A percentile compares a stretch with the other conserved stretches of the same genome.
These are phyloP conservation scores for Achaetomiella virescens DNA, from an alignment of 495 filamentous ascomycete genomes.

Conservation along the genomic window DNA sequence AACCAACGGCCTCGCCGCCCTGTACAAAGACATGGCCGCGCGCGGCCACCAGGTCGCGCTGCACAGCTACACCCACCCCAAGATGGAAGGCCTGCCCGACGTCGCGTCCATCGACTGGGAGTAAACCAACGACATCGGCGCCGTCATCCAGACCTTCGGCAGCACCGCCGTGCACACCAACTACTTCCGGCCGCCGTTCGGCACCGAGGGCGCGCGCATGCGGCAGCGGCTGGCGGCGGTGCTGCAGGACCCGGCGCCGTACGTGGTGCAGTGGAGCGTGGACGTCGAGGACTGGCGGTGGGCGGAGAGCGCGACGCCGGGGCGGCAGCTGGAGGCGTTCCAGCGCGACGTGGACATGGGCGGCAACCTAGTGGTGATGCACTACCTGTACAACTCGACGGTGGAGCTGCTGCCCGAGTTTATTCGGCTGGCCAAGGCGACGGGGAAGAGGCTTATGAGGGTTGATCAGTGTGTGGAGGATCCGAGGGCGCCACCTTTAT, in stretches of 20 bases:
- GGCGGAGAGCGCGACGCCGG: slow-evolving; percentile 57
- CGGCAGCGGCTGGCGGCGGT: slow-evolving; percentile 54
- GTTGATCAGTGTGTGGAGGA: slow-evolving; percentile 77
- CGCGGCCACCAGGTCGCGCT: slow-evolving; percentile 70
- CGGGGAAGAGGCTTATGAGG: slow-evolving; percentile 65
- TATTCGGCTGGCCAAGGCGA: slow-evolving; percentile 60
- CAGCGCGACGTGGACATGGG: slow-evolving; percentile 57
- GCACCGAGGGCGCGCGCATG: slow-evolving; percentile 66
- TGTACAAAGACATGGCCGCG: slow-evolving; percentile 59
- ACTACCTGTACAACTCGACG: slow-evolving; percentile 65
- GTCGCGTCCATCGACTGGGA: slow-evolving; percentile 63
- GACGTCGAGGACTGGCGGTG: slow-evolving; percentile 78
- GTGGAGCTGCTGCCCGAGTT: slow-evolving; percentile 62
- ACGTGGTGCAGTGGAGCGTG: slow-evolving; percentile 68
- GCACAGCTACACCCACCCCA: slow-evolving; percentile 69
- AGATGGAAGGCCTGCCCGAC: slow-evolving; percentile 59
- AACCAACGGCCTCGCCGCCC: slow-evolving; percentile 53
- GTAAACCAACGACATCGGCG: slow-evolving; percentile 54
- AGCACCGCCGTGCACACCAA: slow-evolving; percentile 29
- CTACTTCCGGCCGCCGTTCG: slow-evolving; percentile 76
- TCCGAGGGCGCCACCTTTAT: slow-evolving; percentile 55
- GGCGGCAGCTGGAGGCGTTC: slow-evolving; percentile 72
- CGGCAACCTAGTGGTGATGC: slow-evolving; percentile 70
- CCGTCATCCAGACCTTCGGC: slow-evolving; percentile 47
- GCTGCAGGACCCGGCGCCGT: slow-evolving; percentile 39